Base-by-base conservation (phyloP, 495 filamentous ascomycete genomes). In the Friedmanniomyces endolithicus region DNA sequence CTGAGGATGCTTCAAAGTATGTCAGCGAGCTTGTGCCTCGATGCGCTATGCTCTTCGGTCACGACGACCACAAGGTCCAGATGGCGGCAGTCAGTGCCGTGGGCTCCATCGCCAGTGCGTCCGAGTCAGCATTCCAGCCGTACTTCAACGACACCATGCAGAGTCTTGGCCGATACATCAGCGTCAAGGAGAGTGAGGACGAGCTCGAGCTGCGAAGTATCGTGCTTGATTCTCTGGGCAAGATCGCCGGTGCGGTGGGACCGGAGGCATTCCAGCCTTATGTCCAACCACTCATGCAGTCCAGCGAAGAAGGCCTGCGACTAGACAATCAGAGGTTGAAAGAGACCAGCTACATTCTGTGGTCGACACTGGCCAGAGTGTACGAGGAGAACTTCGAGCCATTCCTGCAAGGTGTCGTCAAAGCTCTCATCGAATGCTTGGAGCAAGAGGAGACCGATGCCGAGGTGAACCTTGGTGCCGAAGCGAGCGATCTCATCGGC, bases 331-430 rank as follows among this genome's bases (percentile, higher is more conserved):
- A 88, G 11, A 78, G 90, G 49, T 78, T 98, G 47, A 82, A 86
- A 66, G 94, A 98, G 71, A 96, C 88, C 51, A 94, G 87, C 65
- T 98, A 94, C 71, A 88, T 97, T 59, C 79, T 98, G 57, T 98
- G 92, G 89, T 87, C 87, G 62, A 86, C 82, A 23, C 83, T 98
- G 69, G 84, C 92, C 48, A 94, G 90, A 71, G 88, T 98, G 8
- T 98, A 98, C 67, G 80, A 83, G 61, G 88, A 88, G 65, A 82
- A 94, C 34, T 95, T 98, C 66, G 76, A 81, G 44, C 82, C 85
- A 14, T 95, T 94, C 75, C 79, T 98, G 6, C 77, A 80, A 6
- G 88, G 85, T 48, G 89, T 89, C 48, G 82, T 94, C 61, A 84
- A 88, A 63, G 88, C 85, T 44, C 76, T 98, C 3, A 84, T 90